phyloP scores from a whole-genome alignment of 2,329 filamentous ascomycete species.

The Fusarium agapanthi region DNA sequence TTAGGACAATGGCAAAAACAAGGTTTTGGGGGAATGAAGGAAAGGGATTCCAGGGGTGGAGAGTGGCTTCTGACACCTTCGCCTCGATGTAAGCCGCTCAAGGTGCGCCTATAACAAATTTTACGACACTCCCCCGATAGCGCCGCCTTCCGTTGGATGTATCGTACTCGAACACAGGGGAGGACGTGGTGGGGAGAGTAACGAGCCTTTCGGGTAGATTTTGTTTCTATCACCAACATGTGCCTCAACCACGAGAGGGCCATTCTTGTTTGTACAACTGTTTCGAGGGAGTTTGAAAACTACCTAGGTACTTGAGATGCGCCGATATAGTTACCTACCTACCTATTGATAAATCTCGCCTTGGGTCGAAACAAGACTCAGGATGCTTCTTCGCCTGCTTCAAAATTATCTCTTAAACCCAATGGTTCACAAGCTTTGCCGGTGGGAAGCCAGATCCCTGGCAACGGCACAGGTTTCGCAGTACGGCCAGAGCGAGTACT shows the following conservation, averaged over 20 bases:
- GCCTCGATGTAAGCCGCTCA: not conserved
- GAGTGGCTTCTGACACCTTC: slow-evolving; percentile 22
- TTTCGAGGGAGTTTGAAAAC: not conserved
- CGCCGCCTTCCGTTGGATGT: slow-evolving; percentile 23
- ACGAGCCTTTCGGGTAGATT: slow-evolving; percentile 25
- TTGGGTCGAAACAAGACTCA: not conserved
- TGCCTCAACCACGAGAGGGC: not conserved
- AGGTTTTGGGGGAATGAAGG: slow-evolving; percentile 37
- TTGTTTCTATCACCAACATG: not conserved
- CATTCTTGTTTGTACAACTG: not conserved
- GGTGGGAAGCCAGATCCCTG: not conserved
- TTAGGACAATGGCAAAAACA: slow-evolving; percentile 21
- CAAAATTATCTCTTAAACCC: slow-evolving; percentile 7
- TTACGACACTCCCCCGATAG: slow-evolving; percentile 31
- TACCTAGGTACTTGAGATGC: not conserved
- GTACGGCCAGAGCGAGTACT: not conserved
- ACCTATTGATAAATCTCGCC: not conserved
- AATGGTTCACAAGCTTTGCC: not conserved
- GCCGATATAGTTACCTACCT: not conserved
- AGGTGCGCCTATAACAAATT: slow-evolving; percentile 14
- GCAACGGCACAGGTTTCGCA: not conserved
- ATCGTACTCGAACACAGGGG: slow-evolving; percentile 38
- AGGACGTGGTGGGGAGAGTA: slow-evolving; percentile 21
- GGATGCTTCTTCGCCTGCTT: not conserved
- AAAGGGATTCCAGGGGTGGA: slow-evolving; percentile 17